Percentiles rank a stretch among this genome's conserved stretches.
These are phyloP conservation scores for Pichia terricola DNA, from an alignment of 1,139 yeast genomes.

Conservation along the genomic window DNA sequence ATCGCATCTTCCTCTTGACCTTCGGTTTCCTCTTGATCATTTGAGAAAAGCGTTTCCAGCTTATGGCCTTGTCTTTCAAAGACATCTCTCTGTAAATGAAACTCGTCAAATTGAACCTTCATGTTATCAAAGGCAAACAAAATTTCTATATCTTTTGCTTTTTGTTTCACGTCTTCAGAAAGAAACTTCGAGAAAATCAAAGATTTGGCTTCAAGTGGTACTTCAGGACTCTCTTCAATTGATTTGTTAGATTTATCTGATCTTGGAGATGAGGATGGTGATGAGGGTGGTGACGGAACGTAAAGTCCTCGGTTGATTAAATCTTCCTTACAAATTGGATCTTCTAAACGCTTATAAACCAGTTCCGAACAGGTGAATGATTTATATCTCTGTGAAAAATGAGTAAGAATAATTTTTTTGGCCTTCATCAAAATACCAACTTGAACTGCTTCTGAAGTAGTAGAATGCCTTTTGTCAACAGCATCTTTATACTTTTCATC, in stretches of 20 bases:
- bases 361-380: slow-evolving; percentile 42
- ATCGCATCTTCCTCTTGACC: background rate
- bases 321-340: slow-evolving; percentile 10
- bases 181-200: slow-evolving; percentile 14
- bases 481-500: slow-evolving; percentile 79
- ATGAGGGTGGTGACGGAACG: background rate
- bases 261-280: slow-evolving; percentile 2
- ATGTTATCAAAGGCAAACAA: slow-evolving; percentile 57
- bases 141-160: slow-evolving; percentile 19
- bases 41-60: slow-evolving; percentile 14
- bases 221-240: slow-evolving; percentile 1
- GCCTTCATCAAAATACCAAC: slow-evolving; percentile 69
- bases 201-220: slow-evolving; percentile 16
- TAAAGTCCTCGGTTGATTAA: slow-evolving; percentile 4
- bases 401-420: slow-evolving; percentile 66
- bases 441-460: slow-evolving; percentile 76
- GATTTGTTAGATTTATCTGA: background rate
- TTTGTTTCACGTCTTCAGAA: slow-evolving; percentile 3
- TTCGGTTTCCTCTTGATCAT: slow-evolving; percentile 9
- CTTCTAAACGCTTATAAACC: slow-evolving; percentile 17
- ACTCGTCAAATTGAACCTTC: slow-evolving; percentile 35
- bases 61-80: slow-evolving; percentile 18
- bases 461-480: slow-evolving; percentile 73
- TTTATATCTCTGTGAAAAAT: slow-evolving; percentile 86
- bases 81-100: slow-evolving; percentile 26